Base-by-base conservation (phyloP, 176 grass and related monocot genomes). In the Carex myosuroides region DNA sequence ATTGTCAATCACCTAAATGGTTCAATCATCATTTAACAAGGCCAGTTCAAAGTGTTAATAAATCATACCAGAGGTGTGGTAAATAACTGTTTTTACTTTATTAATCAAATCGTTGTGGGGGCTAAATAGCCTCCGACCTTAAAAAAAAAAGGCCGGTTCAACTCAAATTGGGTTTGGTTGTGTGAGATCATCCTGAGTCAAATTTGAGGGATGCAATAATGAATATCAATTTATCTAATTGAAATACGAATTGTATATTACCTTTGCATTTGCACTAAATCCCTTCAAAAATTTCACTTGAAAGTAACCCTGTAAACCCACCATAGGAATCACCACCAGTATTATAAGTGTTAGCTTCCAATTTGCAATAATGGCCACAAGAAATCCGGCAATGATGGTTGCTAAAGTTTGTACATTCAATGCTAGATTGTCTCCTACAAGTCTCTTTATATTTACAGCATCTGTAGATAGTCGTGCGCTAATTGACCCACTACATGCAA, bases 281-380 rank as follows among this genome's bases (percentile, higher is more conserved):
- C 89, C 88, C 84, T 85, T 90, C 35, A 97, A 78, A 64, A 94
- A 90, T 87, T 89, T 91, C 26, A 91, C 80, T 68, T 92, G 92
- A 81, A 85, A 81, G 70, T 94, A 92, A 18, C 39, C 85, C 82
- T 94, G 92, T 16, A 94, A 87, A 76, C 87, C 88, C 16, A 92
- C 87, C 37, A 92, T 79, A 85, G 94, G 92, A 83, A 94, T 72
- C 22, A 97, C 85, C 55, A 92, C 87, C 26, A 85, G 82, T 62
- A 94, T 87, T 46, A 97, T 81, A 37, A 92, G 76, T 64, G 94
- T 73, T 50, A 97, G 79, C 65, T 90, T 91, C 94, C 94, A 94
- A 65, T 92, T 97, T 73, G 89, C 87, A 64, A 89, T 80, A 64
- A 92, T 76, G 58, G 94, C 94, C 52, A 92, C 87, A 24, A 90